Base-by-base conservation (phyloP, 306 rosid species). In the Castanopsis chinensis region DNA sequence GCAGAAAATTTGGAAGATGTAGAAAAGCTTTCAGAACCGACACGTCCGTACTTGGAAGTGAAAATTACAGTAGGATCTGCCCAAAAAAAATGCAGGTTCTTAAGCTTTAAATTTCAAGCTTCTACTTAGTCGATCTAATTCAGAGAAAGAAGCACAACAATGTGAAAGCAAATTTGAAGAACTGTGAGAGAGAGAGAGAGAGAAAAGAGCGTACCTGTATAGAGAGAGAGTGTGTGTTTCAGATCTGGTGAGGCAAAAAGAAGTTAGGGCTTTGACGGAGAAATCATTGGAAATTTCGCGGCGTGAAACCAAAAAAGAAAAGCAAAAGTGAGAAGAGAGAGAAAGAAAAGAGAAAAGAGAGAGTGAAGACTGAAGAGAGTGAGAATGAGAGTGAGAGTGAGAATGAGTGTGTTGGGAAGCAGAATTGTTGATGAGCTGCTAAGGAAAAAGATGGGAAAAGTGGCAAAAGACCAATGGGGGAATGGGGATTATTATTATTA, bases 191-290 rank as follows among this genome's bases (percentile, higher is more conserved):
- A 19, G 37, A 54, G 37, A 45, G n/a, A 35, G 70, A 33, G 19
- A 84, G 27, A 23, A 3, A 15, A 35, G 76, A 20, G 30, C 6
- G 51, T 72, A 76, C 81, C 76, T 59, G 72, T 41, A 74, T 72
- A 69, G 80, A 71, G 45, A 41, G 45, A 8, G 45, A 25, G 27
- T 1, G 27, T 1, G 27, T 2, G 45, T 12, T 6, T 45, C 70
- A 88, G 95, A 94, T 90, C 97, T 87, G 82, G 55, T 21, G 17
- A 69, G 75, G 23, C 74, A 58, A 72, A 84, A 73, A 78, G 78
- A 41, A 20, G 76, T 65, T 79, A 51, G 78, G 82, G 81, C 82
- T 37, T 59, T 60, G 92, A 85, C 75, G 68, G 78, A 68, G 61
- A 35, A 81, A 70, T 77, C 65, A 59, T 54, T 43, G 86, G 79